Conservation (phyloP, 176 grass and related monocot genomes). For the sorghum (Sorghum bicolor) region DNA sequence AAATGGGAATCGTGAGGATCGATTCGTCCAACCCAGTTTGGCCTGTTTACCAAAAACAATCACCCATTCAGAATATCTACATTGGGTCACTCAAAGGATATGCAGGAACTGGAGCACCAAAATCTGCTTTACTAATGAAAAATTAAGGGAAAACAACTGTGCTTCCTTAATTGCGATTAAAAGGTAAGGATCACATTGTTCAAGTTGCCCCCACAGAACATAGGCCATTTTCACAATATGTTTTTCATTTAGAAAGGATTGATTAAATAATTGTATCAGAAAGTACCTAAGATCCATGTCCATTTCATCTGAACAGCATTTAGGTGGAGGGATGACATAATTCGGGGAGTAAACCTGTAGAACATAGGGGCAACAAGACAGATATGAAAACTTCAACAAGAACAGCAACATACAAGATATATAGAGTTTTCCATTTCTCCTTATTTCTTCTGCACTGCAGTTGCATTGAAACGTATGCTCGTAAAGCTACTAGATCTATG, state of each 20-base stretch:
- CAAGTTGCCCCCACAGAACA: neutral
- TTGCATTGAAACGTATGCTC: neutral
- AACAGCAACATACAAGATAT: neutral
- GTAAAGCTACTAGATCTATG: neutral
- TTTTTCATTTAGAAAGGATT: conserved; percentile 2
- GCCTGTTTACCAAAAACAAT: conserved; percentile 40
- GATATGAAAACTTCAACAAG: neutral
- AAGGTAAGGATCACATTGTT: neutral
- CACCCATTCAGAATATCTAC: conserved; percentile 4
- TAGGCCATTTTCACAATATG: neutral
- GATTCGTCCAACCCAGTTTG: conserved; percentile 66
- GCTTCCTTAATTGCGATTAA: neutral
- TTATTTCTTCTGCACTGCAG: neutral
- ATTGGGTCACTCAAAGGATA: neutral
- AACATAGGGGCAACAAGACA: neutral
- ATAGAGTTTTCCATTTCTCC: neutral
- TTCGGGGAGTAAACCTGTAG: conserved; percentile 84
- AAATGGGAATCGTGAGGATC: conserved; percentile 85
- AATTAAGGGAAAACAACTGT: neutral
- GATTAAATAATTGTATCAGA: neutral
- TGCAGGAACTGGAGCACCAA: neutral
- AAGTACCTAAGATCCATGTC: conserved; percentile 82
- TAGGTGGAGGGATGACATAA: conserved; percentile 59
- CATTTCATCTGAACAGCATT: conserved; percentile 69
- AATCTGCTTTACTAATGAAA: conserved; percentile 8